Conservation (phyloP, 2,329 filamentous ascomycete genomes). For the Daldinia sp. region DNA sequence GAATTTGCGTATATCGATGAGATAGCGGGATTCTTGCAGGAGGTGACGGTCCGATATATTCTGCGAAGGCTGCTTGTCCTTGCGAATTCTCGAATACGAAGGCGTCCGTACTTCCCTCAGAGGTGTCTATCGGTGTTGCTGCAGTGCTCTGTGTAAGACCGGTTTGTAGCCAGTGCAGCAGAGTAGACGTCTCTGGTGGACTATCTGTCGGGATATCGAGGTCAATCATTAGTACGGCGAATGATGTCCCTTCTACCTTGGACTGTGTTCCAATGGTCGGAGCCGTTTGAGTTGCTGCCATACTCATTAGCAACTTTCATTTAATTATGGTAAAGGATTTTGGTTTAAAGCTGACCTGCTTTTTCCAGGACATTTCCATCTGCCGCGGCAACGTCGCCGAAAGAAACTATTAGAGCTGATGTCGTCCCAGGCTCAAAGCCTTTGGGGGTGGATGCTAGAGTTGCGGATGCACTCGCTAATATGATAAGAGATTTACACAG, state of each 20-base stretch:
- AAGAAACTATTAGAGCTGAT: slow-evolving; percentile 57
- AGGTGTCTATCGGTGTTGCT: slow-evolving; percentile 43
- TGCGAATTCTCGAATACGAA: slow-evolving; percentile 43
- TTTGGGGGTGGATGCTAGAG: slow-evolving; percentile 56
- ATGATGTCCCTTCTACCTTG: slow-evolving; percentile 56
- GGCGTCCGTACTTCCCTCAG: slow-evolving; percentile 38
- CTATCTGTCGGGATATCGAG: slow-evolving; percentile 61
- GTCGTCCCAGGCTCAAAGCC: slow-evolving; percentile 57
- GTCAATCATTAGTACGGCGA: slow-evolving; percentile 59
- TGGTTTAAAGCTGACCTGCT: slow-evolving; percentile 49
- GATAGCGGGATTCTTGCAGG: slow-evolving; percentile 49
- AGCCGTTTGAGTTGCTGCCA: slow-evolving; percentile 49
- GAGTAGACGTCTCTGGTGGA: slow-evolving; percentile 54
- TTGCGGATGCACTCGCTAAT: slow-evolving; percentile 52
- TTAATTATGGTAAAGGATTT: slow-evolving; percentile 4
- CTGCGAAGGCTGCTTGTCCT: slow-evolving; percentile 43
- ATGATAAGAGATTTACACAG: slow-evolving; percentile 50
- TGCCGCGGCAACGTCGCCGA: slow-evolving; percentile 52
- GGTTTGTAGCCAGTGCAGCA: slow-evolving; percentile 60
- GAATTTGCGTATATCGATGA: slow-evolving; percentile 50
- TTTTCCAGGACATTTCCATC: slow-evolving; percentile 56
- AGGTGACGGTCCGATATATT: slow-evolving; percentile 48
- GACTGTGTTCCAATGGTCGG: slow-evolving; percentile 55
- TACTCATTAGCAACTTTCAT: neutral
- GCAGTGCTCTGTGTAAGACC: slow-evolving; percentile 51